phyloP scores from a whole-genome alignment of 2,329 filamentous ascomycete genomes.

The Cryphonectria carpinicola region DNA sequence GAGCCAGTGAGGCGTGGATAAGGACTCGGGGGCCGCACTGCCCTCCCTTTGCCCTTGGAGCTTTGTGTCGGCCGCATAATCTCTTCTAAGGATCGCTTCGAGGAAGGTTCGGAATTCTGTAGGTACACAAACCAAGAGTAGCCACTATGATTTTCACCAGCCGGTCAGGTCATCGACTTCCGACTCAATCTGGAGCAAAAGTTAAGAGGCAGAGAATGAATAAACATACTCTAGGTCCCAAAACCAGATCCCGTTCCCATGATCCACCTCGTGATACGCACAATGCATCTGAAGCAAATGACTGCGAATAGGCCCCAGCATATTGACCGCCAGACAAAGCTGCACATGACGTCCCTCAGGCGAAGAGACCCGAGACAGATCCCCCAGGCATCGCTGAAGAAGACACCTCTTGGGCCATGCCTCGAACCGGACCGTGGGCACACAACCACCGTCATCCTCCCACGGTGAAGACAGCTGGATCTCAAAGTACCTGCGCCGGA shows the following conservation, averaged over 20 bases:
- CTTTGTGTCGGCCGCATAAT: neutral
- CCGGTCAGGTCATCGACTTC: neutral
- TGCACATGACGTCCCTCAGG: neutral
- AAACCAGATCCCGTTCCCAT: neutral
- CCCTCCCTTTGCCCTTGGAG: neutral
- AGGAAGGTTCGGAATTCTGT: neutral
- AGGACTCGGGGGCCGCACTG: neutral
- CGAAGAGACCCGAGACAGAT: neutral
- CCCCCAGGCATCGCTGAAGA: neutral
- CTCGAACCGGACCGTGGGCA: neutral
- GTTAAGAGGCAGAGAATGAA: neutral
- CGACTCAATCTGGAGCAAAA: neutral
- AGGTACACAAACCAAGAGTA: slow-evolving; percentile 3
- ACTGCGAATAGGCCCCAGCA: neutral
- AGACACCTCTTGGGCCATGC: neutral
- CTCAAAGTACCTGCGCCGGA: neutral
- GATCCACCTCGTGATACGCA: neutral
- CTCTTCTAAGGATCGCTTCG: neutral
- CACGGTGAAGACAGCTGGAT: neutral
- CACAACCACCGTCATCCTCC: neutral
- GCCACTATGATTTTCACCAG: neutral
- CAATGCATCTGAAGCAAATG: neutral
- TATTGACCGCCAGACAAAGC: neutral
- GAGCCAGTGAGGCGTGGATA: neutral
- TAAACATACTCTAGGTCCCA: neutral